Conservation (phyloP, 164 flowering plant species). For the Macadamia integrifolia region DNA sequence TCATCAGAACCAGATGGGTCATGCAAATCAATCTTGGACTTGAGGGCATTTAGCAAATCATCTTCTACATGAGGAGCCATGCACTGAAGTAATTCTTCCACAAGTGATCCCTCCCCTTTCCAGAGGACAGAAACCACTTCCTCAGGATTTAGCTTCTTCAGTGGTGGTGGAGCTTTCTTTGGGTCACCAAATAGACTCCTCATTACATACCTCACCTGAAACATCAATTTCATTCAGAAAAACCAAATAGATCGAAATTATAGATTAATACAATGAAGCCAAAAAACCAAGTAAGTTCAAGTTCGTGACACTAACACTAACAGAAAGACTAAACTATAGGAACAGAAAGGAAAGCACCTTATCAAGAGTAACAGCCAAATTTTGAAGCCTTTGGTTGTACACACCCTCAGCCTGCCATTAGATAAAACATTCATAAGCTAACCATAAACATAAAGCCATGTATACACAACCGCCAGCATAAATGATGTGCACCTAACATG, state of each 20-base stretch:
- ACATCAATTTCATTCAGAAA: slow-evolving; percentile 12
- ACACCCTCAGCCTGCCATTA: slow-evolving; percentile 92
- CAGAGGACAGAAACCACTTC: slow-evolving; percentile 63
- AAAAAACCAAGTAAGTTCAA: not conserved
- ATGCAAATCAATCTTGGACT: slow-evolving; percentile 57
- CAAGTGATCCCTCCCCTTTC: slow-evolving; percentile 93
- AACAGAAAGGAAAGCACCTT: slow-evolving; percentile 43
- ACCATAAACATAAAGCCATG: not conserved
- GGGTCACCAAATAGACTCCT: slow-evolving; percentile 84
- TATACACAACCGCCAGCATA: not conserved
- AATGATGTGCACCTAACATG: not conserved
- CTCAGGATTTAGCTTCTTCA: slow-evolving; percentile 72
- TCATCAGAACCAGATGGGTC: slow-evolving; percentile 77
- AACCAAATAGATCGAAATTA: not conserved
- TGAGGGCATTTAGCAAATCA: slow-evolving; percentile 46
- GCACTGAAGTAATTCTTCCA: slow-evolving; percentile 78
- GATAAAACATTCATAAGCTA: not conserved
- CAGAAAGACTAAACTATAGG: not conserved
- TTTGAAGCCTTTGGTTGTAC: slow-evolving; percentile 95
- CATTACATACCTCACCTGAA: slow-evolving; percentile 94
- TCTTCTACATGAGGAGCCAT: slow-evolving; percentile 82
- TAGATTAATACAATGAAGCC: not conserved
- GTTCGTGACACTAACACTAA: not conserved
- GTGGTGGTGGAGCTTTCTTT: slow-evolving; percentile 88
- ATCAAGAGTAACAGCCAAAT: slow-evolving; percentile 92